These are phyloP conservation scores for Trichaptum fuscoviolaceum DNA, from an alignment of 768 basidiomycete species.

Conservation along the genomic window DNA sequence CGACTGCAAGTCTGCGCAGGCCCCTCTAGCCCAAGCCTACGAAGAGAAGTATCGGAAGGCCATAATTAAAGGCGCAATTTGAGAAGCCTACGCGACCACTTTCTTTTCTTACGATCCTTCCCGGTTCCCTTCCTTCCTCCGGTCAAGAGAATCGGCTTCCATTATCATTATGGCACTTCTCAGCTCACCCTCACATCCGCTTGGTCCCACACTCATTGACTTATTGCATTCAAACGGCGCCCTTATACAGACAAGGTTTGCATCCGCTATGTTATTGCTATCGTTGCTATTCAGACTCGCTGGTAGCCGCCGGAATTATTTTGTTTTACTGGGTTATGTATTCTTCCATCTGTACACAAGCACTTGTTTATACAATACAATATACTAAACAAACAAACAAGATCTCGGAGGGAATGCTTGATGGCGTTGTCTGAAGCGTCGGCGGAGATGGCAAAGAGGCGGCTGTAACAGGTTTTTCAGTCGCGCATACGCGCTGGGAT, in stretches of 20 bases:
- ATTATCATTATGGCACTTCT: not conserved
- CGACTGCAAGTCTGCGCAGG: slow-evolving; percentile 63
- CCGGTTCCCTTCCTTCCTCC: slow-evolving; percentile 9
- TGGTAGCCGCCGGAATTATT: not conserved
- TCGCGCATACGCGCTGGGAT: slow-evolving; percentile 92
- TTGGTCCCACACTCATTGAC: not conserved
- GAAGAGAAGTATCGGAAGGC: slow-evolving; percentile 84
- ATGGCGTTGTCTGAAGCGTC: not conserved
- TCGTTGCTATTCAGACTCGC: not conserved
- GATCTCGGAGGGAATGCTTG: not conserved
- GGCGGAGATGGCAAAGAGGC: not conserved
- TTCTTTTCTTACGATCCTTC: slow-evolving; percentile 14
- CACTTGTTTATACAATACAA: not conserved
- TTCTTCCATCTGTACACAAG: not conserved
- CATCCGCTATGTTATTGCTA: not conserved
- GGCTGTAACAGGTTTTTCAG: slow-evolving; percentile 6
- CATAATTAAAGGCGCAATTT: slow-evolving; percentile 90
- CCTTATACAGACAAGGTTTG: not conserved
- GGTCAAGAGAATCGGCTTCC: not conserved
- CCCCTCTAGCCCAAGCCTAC: slow-evolving; percentile 55
- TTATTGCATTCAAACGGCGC: not conserved
- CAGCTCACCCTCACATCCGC: not conserved
- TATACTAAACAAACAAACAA: not conserved
- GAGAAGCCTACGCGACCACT: slow-evolving; percentile 19
- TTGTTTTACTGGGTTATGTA: not conserved